Evolutionary conservation across 176 grass and related monocot species (phyloP).

Genomic region (Raddia guianensis): DNA sequence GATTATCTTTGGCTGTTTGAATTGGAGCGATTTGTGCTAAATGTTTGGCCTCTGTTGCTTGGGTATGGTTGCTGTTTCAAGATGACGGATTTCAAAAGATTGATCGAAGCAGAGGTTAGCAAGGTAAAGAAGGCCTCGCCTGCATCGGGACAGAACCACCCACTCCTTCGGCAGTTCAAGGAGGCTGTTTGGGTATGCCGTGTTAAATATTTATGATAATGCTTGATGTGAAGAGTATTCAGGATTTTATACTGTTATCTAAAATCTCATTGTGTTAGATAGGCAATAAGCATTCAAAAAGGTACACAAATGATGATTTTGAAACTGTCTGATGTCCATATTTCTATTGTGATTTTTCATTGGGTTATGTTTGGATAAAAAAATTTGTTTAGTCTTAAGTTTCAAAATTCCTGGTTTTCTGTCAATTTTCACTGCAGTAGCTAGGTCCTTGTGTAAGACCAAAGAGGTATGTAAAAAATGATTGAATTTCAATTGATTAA

Average conservation of each 20-base stretch:
- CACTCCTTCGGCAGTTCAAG: constrained; percentile 70
- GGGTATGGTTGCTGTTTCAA: constrained; percentile 20
- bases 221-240: neutral
- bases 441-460: no score
- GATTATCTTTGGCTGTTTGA: neutral
- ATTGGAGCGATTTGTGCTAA: constrained; percentile 21
- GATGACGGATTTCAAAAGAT: constrained; percentile 68
- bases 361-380: neutral
- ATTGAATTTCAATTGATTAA: no score
- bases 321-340: neutral
- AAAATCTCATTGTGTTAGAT: neutral
- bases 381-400: neutral
- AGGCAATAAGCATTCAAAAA: neutral
- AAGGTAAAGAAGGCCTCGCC: constrained; percentile 62
- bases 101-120: constrained; percentile 52
- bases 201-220: neutral
- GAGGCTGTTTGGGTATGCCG: constrained; percentile 78
- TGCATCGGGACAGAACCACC: constrained; percentile 52
- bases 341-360: constrained; percentile 6
- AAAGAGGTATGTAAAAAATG: no score
- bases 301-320: neutral
- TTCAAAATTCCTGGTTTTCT: neutral
- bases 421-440: no score
- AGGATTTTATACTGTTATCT: neutral
- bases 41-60: constrained; percentile 29